phyloP scores from a whole-genome alignment of 129 eudicot genomes.

The Dittrichia graveolens region DNA sequence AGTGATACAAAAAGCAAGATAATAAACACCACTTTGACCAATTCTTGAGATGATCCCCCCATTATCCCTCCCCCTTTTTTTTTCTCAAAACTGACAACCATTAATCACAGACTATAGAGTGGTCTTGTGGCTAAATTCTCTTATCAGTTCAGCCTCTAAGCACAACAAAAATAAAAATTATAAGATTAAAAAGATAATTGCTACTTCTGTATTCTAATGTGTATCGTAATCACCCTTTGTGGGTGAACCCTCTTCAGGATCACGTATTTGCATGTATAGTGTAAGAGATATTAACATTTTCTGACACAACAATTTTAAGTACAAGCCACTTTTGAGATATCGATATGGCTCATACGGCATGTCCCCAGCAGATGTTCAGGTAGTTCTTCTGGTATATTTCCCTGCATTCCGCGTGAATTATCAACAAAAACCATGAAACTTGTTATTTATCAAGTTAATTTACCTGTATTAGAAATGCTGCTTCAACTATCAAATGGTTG shows the following conservation, averaged over 20 bases:
- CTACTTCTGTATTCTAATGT: constrained; percentile 24
- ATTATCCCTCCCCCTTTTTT: no score
- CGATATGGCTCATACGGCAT: constrained; percentile 48
- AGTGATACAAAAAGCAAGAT: constrained; percentile 18
- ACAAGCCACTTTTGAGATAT: constrained; percentile 40
- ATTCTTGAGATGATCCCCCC: not conserved
- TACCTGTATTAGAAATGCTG: constrained; percentile 43
- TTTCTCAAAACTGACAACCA: constrained; percentile 9
- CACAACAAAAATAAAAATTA: not conserved
- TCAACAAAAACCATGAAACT: not conserved
- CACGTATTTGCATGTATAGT: constrained; percentile 6
- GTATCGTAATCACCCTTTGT: constrained; percentile 11
- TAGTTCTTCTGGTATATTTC: constrained; percentile 40
- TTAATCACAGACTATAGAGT: constrained; percentile 7
- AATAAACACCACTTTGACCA: constrained; percentile 5
- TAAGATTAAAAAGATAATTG: not conserved
- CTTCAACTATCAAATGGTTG: constrained; percentile 41
- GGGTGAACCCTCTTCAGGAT: not conserved
- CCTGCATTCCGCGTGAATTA: constrained; percentile 21
- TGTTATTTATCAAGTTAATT: not conserved
- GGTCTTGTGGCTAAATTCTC: constrained; percentile 21
- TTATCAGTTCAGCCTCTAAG: constrained; percentile 28
- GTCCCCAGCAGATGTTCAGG: constrained; percentile 43
- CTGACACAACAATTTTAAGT: constrained; percentile 23
- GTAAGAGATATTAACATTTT: constrained; percentile 6